phyloP scores from a whole-genome alignment of 306 rosid species.

The Cucumis hystrix region DNA sequence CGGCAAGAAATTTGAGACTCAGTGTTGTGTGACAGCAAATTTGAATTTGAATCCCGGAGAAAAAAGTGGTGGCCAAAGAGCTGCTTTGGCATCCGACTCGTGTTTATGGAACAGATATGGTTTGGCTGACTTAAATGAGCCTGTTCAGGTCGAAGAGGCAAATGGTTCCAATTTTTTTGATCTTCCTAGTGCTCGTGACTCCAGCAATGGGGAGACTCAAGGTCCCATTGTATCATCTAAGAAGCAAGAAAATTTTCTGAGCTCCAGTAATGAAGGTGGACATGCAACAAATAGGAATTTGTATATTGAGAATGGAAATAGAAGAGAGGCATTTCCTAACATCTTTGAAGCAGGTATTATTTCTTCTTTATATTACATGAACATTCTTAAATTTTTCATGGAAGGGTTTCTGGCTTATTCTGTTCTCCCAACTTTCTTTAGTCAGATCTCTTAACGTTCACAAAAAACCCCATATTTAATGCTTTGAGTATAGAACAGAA shows the following conservation, averaged over 20 bases:
- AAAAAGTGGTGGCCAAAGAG: constrained; percentile 31
- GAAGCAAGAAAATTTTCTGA: constrained; percentile 34
- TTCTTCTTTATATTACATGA: background rate
- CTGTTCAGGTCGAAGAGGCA: constrained; percentile 56
- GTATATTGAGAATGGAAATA: constrained; percentile 37
- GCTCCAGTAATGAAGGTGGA: constrained; percentile 29
- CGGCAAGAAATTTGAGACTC: constrained; percentile 23
- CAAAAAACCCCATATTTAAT: background rate
- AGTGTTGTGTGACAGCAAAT: constrained; percentile 27
- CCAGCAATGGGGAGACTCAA: constrained; percentile 28
- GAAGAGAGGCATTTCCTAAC: constrained; percentile 36
- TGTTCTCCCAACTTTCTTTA: background rate
- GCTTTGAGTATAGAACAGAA: background rate
- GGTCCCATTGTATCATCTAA: constrained; percentile 23
- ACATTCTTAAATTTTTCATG: background rate
- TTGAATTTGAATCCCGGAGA: constrained; percentile 34
- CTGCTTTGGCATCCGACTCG: constrained; percentile 34
- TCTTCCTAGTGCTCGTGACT: constrained; percentile 16
- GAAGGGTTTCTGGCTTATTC: background rate
- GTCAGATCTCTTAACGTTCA: background rate
- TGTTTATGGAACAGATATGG: constrained; percentile 33
- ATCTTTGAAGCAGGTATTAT: constrained; percentile 58
- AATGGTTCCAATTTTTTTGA: constrained; percentile 30
- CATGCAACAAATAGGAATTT: constrained; percentile 20
- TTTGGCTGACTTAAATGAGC: constrained; percentile 86